These are phyloP conservation scores for Amylostereum areolatum DNA, from an alignment of 1,284 basidiomycete genomes.

Conservation along the genomic window DNA sequence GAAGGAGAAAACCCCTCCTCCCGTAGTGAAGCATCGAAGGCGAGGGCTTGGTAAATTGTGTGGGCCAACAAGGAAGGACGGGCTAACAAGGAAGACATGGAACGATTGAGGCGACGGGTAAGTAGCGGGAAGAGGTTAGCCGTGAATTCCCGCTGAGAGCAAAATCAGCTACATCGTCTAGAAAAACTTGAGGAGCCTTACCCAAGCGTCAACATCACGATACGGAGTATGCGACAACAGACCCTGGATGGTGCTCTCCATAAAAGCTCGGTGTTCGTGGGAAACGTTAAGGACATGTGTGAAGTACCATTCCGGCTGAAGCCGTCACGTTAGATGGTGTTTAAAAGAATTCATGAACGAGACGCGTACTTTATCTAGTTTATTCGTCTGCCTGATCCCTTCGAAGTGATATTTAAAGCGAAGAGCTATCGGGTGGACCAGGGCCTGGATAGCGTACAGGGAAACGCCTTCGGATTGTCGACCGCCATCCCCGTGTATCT, in stretches of 20 bases:
- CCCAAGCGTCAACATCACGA: constrained; percentile 67
- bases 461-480: constrained; percentile 31
- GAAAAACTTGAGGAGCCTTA: constrained; percentile 28
- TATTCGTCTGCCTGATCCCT: constrained; percentile 25
- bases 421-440: constrained; percentile 80
- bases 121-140: constrained; percentile 67
- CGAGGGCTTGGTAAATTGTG: constrained; percentile 87
- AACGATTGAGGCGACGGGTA: constrained; percentile 65
- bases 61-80: constrained; percentile 89
- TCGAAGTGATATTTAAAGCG: constrained; percentile 98
- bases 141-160: constrained; percentile 70
- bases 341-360: neutral
- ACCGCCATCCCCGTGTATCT: constrained; percentile 27
- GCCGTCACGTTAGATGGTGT: neutral
- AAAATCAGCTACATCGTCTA: constrained; percentile 2
- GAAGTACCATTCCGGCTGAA: constrained; percentile 95
- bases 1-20: constrained; percentile 68
- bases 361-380: neutral
- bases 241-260: constrained; percentile 72
- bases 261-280: constrained; percentile 77
- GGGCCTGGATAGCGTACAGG: constrained; percentile 76
- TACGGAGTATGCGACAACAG: constrained; percentile 61
- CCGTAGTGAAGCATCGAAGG: constrained; percentile 81
- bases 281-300: constrained; percentile 82
- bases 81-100: constrained; percentile 69